Evolutionary conservation across 2,329 filamentous ascomycete species (phyloP), one percentile per base, ranked within the genome.

Genomic region (Drechslerella stenobrocha): DNA sequence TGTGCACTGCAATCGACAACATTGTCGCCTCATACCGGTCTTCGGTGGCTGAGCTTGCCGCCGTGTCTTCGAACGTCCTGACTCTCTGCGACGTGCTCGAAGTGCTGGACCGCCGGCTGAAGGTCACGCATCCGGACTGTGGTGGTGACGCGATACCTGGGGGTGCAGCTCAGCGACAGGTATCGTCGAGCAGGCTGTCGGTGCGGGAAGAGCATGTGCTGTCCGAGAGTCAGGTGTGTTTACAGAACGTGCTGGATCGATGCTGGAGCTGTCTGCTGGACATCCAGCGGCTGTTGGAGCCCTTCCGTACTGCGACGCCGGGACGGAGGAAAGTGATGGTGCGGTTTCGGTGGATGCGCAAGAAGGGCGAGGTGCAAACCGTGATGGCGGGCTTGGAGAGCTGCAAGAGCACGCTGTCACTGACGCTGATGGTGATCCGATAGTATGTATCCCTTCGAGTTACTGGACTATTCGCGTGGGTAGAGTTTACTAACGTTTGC

Each of bases 171-270:
- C 13, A 8, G 15, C 2, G 15, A 8, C 46, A 32, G 30, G 11
- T 32, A 3, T 34, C 44, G n/a, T n/a, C n/a, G 13, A 28, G 8
- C 8, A n/a, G 55, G 7, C 28, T 11, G 5, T 11, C 28, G 5
- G 22, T n/a, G n/a, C 22, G 37, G 11, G 63, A 60, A 32, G 63
- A 67, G 34, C 22, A 37, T 5, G 63, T 67, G 3, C 26, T 67
- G n/a, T 60, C 55, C 4, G 63, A 67, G 32, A 60, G 55, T 23
- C 46, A 67, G 18, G 63, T 55, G 11, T 67, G 55, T 52, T 52
- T 67, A n/a, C 63, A 67, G 26, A 67, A 67, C 42, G 63, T 67
- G 50, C 50, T 67, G 32, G 63, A 67, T 52, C 60, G 60, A 18
- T 67, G 63, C 26, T 67, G 63, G 63, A 42, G 50, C 1, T 67